Conservation (phyloP, 495 filamentous ascomycete genomes). For the Aspergillus funiculosus region DNA sequence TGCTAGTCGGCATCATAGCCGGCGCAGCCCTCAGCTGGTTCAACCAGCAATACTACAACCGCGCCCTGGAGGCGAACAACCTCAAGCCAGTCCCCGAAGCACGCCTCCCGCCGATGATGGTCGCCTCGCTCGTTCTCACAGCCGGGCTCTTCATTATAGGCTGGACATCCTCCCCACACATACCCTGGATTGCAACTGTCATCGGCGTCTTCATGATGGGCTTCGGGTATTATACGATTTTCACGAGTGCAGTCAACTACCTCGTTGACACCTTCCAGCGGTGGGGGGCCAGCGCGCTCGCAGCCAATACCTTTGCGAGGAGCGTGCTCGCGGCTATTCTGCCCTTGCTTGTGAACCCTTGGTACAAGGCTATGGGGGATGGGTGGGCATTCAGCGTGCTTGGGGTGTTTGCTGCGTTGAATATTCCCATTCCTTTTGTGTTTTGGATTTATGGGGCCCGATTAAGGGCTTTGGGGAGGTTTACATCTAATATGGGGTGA, state of each 20-base stretch:
- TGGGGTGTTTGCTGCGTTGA: conserved; percentile 1
- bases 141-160: conserved; percentile 49
- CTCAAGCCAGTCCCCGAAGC: conserved; percentile 43
- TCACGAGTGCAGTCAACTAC: conserved; percentile 20
- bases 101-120: conserved; percentile 45
- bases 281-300: conserved; percentile 2
- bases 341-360: conserved; percentile 1
- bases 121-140: conserved; percentile 41
- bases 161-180: conserved; percentile 35
- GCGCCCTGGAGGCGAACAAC: conserved; percentile 30
- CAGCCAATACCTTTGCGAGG: not conserved
- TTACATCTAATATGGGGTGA: conserved; percentile 2
- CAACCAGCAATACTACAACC: conserved; percentile 36
- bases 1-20: conserved; percentile 42
- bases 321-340: not conserved
- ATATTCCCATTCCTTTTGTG: conserved; percentile 4
- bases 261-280: conserved; percentile 19
- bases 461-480: conserved; percentile 1
- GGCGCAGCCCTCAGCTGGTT: conserved; percentile 36
- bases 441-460: not conserved
- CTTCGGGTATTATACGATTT: conserved; percentile 42
- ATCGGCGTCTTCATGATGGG: conserved; percentile 41
- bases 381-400: conserved; percentile 5
- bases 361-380: conserved; percentile 1
- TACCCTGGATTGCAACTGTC: conserved; percentile 40